Evolutionary conservation across 78 protist genomes (phyloP).

Genomic region (Dictyostelium capitatum): DNA sequence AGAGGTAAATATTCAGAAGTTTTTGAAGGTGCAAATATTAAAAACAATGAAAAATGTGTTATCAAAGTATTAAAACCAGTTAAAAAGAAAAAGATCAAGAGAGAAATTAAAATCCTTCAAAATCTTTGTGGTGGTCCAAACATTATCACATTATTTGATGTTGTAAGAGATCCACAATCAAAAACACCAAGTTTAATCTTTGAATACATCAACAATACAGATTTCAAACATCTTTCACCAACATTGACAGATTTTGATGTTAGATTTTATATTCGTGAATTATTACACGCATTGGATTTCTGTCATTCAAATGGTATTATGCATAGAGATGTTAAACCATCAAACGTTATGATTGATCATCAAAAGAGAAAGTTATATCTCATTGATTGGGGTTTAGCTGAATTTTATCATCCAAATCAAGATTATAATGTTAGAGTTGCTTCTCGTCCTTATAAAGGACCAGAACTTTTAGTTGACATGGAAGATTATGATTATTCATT

Average conservation of each 20-base stretch:
- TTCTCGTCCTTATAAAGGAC: conserved; percentile 98
- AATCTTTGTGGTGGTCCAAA: conserved; percentile 98
- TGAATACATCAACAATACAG: conserved; percentile 97
- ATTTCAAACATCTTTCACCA: conserved; percentile 97
- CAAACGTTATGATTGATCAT: conserved; percentile 99
- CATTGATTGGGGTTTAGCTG: conserved; percentile 99
- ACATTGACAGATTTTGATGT: conserved; percentile 95
- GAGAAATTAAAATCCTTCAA: conserved; percentile 98
- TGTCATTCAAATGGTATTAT: conserved; percentile 97
- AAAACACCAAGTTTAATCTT: conserved; percentile 96
- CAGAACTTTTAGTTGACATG: conserved; percentile 98
- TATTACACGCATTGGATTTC: conserved; percentile 97
- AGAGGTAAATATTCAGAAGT: conserved; percentile 99
- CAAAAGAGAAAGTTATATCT: conserved; percentile 93
- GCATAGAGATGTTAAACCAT: conserved; percentile 98
- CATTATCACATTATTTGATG: conserved; percentile 96
- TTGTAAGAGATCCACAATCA: conserved; percentile 98
- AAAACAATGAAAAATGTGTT: conserved; percentile 82
- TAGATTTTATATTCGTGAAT: conserved; percentile 97
- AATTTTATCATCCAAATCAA: conserved; percentile 97
- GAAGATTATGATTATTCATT: conserved; percentile 98
- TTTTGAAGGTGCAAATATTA: conserved; percentile 96
- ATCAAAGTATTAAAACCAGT: conserved; percentile 95
- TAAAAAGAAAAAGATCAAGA: conserved; percentile 96
- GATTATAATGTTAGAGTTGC: conserved; percentile 99